A percentile compares a stretch with the other conserved stretches of the same genome.
Conservation (phyloP, 2,329 filamentous ascomycete genomes). For the Botrytis cinerea region DNA sequence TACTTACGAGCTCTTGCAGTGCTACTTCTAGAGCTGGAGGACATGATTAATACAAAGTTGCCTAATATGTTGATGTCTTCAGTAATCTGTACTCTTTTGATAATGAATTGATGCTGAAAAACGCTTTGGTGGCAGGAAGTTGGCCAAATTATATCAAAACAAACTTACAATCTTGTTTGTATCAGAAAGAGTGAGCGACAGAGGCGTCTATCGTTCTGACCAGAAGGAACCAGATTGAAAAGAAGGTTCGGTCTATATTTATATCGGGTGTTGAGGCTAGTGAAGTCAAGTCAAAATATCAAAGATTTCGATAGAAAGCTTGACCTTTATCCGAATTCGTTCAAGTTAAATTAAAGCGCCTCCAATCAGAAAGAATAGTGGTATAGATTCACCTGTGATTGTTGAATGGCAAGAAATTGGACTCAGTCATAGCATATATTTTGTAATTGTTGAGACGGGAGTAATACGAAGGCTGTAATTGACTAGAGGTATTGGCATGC, state of each 20-base stretch:
- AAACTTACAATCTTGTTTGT: not conserved
- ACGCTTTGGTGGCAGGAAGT: not conserved
- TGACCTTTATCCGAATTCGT: not conserved
- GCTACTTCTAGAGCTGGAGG: conserved; percentile 3
- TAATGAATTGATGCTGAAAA: not conserved
- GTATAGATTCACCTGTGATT: not conserved
- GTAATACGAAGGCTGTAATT: not conserved
- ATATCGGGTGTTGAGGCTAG: not conserved
- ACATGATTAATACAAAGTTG: not conserved
- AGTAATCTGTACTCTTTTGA: not conserved
- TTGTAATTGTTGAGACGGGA: not conserved
- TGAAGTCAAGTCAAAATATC: not conserved
- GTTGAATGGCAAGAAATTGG: not conserved
- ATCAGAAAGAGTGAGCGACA: not conserved
- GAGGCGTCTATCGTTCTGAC: not conserved
- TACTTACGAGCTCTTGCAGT: conserved; percentile 20
- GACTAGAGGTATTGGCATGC: conserved; percentile 5
- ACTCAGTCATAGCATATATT: not conserved
- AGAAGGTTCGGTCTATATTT: not conserved
- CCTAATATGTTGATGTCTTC: not conserved
- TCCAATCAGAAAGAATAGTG: conserved; percentile 5
- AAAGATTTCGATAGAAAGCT: not conserved
- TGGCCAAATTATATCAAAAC: not conserved
- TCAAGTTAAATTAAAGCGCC: not conserved
- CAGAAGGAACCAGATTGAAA: not conserved